These are phyloP conservation scores for Pyrenochaeta sp. DNA, from an alignment of 2,329 filamentous ascomycete genomes.

Conservation along the genomic window DNA sequence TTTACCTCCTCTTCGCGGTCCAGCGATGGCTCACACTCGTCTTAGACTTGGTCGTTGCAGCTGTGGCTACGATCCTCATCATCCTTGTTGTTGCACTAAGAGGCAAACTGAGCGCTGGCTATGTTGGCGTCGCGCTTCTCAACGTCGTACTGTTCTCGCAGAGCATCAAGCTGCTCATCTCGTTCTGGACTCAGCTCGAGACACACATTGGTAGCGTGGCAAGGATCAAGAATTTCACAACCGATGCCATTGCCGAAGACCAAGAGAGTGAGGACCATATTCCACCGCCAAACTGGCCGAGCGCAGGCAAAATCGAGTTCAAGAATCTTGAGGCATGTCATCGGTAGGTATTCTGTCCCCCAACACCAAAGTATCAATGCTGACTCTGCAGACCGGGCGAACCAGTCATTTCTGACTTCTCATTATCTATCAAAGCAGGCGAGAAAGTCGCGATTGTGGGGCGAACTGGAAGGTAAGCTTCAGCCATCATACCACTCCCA, in stretches of 20 bases:
- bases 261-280: constrained; percentile 60
- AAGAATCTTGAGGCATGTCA: constrained; percentile 56
- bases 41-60: constrained; percentile 53
- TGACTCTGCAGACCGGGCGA: constrained; percentile 28
- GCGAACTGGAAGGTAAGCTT: constrained; percentile 58
- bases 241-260: constrained; percentile 56
- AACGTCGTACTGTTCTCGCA: constrained; percentile 64
- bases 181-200: constrained; percentile 66
- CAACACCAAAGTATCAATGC: background rate
- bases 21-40: constrained; percentile 57
- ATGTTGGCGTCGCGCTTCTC: constrained; percentile 62
- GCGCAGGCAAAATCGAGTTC: constrained; percentile 54
- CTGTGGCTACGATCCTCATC: constrained; percentile 50
- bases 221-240: constrained; percentile 63
- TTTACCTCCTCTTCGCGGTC: constrained; percentile 56
- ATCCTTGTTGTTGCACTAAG: constrained; percentile 42
- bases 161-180: constrained; percentile 60
- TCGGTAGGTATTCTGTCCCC: constrained; percentile 37
- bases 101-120: constrained; percentile 57
- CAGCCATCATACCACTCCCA: background rate
- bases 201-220: constrained; percentile 66
- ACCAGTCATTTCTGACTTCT: constrained; percentile 57
- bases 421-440: constrained; percentile 57
- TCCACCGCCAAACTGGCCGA: constrained; percentile 55
- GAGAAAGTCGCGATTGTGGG: constrained; percentile 63